phyloP scores from a whole-genome alignment of 1,284 basidiomycete species.

The Trametes hirsuta region DNA sequence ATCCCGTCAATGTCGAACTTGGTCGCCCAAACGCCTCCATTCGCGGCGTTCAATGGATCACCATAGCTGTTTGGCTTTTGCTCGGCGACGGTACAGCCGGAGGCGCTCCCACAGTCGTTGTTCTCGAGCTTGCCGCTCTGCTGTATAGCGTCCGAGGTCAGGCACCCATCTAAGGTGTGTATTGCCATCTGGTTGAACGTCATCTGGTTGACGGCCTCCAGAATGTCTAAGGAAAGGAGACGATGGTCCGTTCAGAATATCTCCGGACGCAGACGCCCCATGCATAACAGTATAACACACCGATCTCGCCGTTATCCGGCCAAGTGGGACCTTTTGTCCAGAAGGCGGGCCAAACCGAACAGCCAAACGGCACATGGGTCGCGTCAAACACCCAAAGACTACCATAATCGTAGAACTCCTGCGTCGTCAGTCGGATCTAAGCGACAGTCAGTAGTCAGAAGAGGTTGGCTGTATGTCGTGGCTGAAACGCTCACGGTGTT shows the following conservation, averaged over 20 bases:
- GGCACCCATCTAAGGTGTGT: slow-evolving; percentile 47
- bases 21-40: slow-evolving; percentile 75
- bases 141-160: slow-evolving; percentile 31
- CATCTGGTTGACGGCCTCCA: slow-evolving; percentile 48
- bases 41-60: slow-evolving; percentile 57
- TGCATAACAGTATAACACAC: slow-evolving; percentile 28
- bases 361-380: slow-evolving; percentile 56
- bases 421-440: slow-evolving; percentile 55
- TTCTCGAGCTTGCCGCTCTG: slow-evolving; percentile 32
- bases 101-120: slow-evolving; percentile 50
- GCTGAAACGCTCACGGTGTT: slow-evolving; percentile 50
- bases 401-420: slow-evolving; percentile 51
- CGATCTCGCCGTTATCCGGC: slow-evolving; percentile 56
- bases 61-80: slow-evolving; percentile 61
- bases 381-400: slow-evolving; percentile 52
- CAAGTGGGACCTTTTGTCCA: slow-evolving; percentile 47
- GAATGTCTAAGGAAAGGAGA: slow-evolving; percentile 29
- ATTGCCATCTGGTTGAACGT: slow-evolving; percentile 62
- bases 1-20: slow-evolving; percentile 66
- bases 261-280: too few relatives aligned
- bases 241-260: not conserved
- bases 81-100: slow-evolving; percentile 68
- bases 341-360: slow-evolving; percentile 58
- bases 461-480: not conserved
- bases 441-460: not conserved